Evolutionary conservation across 148 eudicot genomes (phyloP), one percentile per base, ranked within the genome.

Genomic region (Bassia scoparia): DNA sequence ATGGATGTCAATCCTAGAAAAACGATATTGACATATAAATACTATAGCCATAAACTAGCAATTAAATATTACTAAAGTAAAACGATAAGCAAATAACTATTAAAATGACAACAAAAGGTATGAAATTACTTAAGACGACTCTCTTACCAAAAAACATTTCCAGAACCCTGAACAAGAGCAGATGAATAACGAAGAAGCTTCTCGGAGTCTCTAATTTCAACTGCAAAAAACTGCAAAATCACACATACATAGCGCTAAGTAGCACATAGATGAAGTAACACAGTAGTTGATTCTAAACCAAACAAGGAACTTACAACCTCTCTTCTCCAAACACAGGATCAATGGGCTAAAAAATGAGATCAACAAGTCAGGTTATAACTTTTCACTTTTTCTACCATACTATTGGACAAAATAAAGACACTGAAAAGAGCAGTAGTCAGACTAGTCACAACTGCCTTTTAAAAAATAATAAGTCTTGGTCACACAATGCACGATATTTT

Each of bases 121-220:
- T 20, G 46, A 41, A 41, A 8, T 41, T 41, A 41, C 46, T 41
- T 5, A 41, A 38, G 16, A 65, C 29, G 43, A 33, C 31, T 61
- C 72, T 33, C 84, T 55, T 89, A 91, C 98, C 98, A 94, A 85
- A 94, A 91, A 79, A 94, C 88, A 83, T 88, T 91, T 78, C 93
- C 86, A 70, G 96, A 93, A 75, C 98, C 98, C 83, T 89, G 97
- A 77, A 94, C 97, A 82, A 94, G 96, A 75, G 98, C 98, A 65
- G 91, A 94, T 21, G 97, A 89, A 77, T 91, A 94, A 58, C 98
- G 98, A 58, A 94, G 91, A 61, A 94, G 93, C 78, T 87, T 88
- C 58, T 91, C 97, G 44, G 91, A 72, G 82, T 83, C 88, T 73
- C 91, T 93, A 80, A 94, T 83, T 73, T 89, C 84, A 78, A 87